A percentile compares a stretch with the other conserved stretches of the same genome.
Conservation (phyloP, 2,329 filamentous ascomycete species). For the Cytospora mali region DNA sequence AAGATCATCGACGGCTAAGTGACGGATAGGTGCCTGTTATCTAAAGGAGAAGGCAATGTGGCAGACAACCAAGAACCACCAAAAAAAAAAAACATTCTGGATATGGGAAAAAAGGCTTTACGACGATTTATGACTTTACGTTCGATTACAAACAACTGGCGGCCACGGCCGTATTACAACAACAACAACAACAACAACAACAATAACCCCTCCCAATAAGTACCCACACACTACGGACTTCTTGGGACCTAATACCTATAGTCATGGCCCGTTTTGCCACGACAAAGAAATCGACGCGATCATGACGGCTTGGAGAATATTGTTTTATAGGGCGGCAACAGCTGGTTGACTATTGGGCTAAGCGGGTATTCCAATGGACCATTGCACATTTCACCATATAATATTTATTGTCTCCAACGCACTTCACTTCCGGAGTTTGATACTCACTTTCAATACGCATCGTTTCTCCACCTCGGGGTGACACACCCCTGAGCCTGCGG, state of each 20-base stretch:
- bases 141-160: slow-evolving; percentile 13
- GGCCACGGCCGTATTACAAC: slow-evolving; percentile 8
- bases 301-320: background rate
- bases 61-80: background rate
- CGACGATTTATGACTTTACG: slow-evolving; percentile 27
- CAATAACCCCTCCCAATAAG: background rate
- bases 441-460: slow-evolving; percentile 13
- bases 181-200: background rate
- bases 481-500: slow-evolving; percentile 7
- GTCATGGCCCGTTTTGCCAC: background rate
- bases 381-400: slow-evolving; percentile 14
- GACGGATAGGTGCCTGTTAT: background rate
- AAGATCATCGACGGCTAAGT: background rate
- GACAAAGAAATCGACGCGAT: background rate
- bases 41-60: background rate
- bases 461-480: slow-evolving; percentile 7
- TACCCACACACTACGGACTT: background rate
- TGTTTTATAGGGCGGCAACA: background rate
- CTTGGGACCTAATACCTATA: background rate
- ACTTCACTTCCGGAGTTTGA: slow-evolving; percentile 15
- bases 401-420: slow-evolving; percentile 21
- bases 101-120: slow-evolving; percentile 26
- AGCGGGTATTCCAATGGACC: slow-evolving; percentile 3
- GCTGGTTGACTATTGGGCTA: slow-evolving; percentile 9
- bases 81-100: background rate